These are phyloP conservation scores for Cystofilobasidium capitatum DNA, from an alignment of 768 basidiomycete genomes.

Conservation along the genomic window DNA sequence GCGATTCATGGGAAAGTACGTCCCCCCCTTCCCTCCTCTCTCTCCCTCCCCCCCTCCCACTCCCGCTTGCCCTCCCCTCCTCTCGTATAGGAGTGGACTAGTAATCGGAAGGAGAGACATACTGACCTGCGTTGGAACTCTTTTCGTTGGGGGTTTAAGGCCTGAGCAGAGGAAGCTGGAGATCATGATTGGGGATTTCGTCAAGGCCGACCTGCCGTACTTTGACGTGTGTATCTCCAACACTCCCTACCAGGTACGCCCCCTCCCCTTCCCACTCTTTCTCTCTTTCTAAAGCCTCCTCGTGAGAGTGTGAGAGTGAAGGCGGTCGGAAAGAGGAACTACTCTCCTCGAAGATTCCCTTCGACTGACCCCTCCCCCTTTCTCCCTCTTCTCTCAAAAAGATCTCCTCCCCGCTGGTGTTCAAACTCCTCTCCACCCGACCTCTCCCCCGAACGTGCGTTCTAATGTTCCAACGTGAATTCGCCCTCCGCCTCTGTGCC, in stretches of 20 bases:
- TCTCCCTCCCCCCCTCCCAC: background rate
- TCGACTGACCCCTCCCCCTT: slow-evolving; percentile 7
- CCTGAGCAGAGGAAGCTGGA: slow-evolving; percentile 92
- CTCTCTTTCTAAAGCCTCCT: background rate
- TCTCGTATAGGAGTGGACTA: too few relatives aligned
- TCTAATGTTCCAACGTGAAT: slow-evolving; percentile 99
- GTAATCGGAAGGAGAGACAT: background rate
- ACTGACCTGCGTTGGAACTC: background rate
- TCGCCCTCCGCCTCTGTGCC: slow-evolving; percentile 83
- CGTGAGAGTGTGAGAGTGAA: too few relatives aligned
- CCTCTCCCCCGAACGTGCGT: slow-evolving; percentile 88
- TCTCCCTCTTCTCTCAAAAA: slow-evolving; percentile 21
- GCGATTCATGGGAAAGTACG: slow-evolving; percentile 94
- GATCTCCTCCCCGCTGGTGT: slow-evolving; percentile 95
- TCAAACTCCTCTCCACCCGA: slow-evolving; percentile 90
- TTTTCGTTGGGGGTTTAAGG: too few relatives aligned
- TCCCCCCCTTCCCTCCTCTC: slow-evolving; percentile 30
- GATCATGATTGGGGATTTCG: slow-evolving; percentile 92
- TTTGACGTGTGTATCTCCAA: slow-evolving; percentile 99
- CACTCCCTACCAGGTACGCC: slow-evolving; percentile 78
- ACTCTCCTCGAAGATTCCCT: background rate
- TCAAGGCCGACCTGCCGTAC: slow-evolving; percentile 94
- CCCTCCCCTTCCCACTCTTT: background rate
- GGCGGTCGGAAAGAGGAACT: too few relatives aligned
- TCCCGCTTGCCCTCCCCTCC: background rate